Conservation (phyloP, 2,329 filamentous ascomycete genomes). For the Phaeophleospora eucalypticola region DNA sequence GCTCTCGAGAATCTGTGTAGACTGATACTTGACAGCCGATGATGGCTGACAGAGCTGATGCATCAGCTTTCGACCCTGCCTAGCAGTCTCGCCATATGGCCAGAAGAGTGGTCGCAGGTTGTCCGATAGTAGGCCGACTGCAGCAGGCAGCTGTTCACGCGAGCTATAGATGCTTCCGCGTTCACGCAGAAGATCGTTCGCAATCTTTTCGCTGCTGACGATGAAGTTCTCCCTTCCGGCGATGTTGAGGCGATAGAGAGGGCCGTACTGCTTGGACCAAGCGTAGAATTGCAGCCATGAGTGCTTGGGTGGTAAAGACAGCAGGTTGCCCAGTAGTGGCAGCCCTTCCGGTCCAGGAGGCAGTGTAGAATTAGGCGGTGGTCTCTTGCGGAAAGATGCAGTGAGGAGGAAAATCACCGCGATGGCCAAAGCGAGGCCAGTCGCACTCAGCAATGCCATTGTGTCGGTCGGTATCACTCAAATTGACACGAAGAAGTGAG, state of each 20-base stretch:
- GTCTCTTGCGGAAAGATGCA: background rate
- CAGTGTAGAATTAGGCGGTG: background rate
- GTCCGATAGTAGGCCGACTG: conserved; percentile 32
- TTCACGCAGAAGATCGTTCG: conserved; percentile 41
- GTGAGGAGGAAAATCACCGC: no score
- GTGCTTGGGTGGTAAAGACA: conserved; percentile 34
- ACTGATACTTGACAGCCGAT: conserved; percentile 31
- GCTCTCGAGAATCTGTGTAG: conserved; percentile 33
- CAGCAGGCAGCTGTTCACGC: conserved; percentile 36
- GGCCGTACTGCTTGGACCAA: conserved; percentile 36
- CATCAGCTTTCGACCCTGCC: conserved; percentile 33
- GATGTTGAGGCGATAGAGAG: conserved; percentile 44
- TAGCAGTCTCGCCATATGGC: conserved; percentile 8
- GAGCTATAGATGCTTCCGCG: conserved; percentile 39
- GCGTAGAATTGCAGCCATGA: conserved; percentile 42
- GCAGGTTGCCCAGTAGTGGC: conserved; percentile 35
- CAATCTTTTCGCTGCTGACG: conserved; percentile 40
- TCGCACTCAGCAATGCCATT: no score
- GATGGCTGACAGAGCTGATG: conserved; percentile 32
- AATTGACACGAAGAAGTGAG: no score
- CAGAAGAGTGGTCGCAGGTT: conserved; percentile 8
- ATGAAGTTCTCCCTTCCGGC: conserved; percentile 38
- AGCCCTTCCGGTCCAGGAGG: conserved; percentile 16
- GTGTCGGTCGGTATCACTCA: no score
- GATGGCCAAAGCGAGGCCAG: no score